These are phyloP conservation scores for Cerioporus squamosus DNA, from an alignment of 1,284 basidiomycete species.

Conservation along the genomic window DNA sequence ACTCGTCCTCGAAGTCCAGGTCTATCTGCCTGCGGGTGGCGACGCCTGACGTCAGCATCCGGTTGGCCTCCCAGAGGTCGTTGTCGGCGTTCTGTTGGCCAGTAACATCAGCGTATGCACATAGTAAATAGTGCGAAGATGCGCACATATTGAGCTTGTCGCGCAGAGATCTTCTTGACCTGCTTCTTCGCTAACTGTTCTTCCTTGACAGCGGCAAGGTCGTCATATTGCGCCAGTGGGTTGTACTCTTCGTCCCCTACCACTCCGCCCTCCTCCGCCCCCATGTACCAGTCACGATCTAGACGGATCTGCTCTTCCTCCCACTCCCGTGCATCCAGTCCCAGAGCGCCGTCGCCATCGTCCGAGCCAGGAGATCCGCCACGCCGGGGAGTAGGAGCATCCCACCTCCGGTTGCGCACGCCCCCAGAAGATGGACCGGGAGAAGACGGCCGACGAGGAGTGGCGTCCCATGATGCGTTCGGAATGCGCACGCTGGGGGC, in stretches of 20 bases:
- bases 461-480: conserved; percentile 90
- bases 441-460: conserved; percentile 57
- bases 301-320: conserved; percentile 91
- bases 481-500: conserved; percentile 88
- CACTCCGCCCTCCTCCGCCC: conserved; percentile 84
- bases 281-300: conserved; percentile 94
- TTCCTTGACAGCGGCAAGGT: conserved; percentile 73
- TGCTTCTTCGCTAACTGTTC: conserved; percentile 82
- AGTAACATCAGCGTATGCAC: conserved; percentile 8
- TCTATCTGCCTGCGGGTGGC: conserved; percentile 87
- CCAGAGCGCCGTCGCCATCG: conserved; percentile 59
- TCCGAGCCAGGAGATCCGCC: conserved; percentile 60
- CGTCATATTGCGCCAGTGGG: conserved; percentile 91
- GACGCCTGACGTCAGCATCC: conserved; percentile 95
- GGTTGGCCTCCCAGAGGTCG: conserved; percentile 98
- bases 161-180: conserved; percentile 85
- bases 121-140: neutral
- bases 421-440: conserved; percentile 51
- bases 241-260: conserved; percentile 92
- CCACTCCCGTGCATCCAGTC: conserved; percentile 83
- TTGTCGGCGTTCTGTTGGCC: conserved; percentile 87
- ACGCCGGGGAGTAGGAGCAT: conserved; percentile 84
- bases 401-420: conserved; percentile 74
- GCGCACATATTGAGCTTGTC: conserved; percentile 92
- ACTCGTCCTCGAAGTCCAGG: conserved; percentile 91